phyloP scores from a whole-genome alignment of 2,329 filamentous ascomycete species.

The Fusarium sp. region DNA sequence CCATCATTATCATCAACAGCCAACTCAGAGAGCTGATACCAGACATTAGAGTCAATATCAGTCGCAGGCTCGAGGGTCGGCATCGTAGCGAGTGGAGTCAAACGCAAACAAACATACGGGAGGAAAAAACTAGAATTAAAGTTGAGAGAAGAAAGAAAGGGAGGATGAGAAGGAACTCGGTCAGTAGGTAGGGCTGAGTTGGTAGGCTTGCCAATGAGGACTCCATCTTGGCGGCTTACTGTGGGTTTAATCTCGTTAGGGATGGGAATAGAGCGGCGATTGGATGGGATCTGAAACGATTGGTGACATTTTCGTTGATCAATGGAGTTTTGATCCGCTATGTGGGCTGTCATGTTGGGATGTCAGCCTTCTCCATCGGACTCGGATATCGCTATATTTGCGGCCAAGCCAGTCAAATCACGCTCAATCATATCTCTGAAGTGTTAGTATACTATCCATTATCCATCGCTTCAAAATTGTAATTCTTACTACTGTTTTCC shows the following conservation, averaged over 20 bases:
- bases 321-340: background rate
- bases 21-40: constrained; percentile 52
- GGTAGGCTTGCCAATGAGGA: background rate
- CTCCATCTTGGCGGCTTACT: background rate
- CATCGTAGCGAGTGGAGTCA: constrained; percentile 4
- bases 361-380: background rate
- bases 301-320: background rate
- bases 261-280: background rate
- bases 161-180: background rate
- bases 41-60: constrained; percentile 51
- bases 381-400: background rate
- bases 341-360: background rate
- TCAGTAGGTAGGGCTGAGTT: constrained; percentile 18
- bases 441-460: fast-evolving
- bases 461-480: fast-evolving
- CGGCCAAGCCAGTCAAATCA: fast-evolving
- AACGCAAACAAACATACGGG: background rate
- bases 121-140: background rate
- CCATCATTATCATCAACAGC: constrained; percentile 49
- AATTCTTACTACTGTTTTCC: fast-evolving
- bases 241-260: constrained; percentile 1
- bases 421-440: fast-evolving
- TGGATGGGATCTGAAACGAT: background rate
- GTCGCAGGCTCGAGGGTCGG: constrained; percentile 27
- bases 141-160: background rate